phyloP scores from a whole-genome alignment of 192 early-diverging fungal genomes.

The Powellomyces hirtus region DNA sequence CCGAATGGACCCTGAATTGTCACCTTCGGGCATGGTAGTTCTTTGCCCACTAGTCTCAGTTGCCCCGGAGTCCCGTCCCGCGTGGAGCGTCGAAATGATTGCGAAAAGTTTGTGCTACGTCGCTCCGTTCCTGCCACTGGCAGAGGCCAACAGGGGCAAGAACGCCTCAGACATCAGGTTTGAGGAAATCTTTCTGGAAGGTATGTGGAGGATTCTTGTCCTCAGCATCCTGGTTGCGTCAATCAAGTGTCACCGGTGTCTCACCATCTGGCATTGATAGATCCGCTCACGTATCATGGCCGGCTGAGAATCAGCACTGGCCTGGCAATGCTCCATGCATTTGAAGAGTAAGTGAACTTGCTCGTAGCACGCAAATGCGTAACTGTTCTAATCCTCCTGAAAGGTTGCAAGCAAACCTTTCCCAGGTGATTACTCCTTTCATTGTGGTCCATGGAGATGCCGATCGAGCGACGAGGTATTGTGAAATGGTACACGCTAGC shows the following conservation, averaged over 20 bases:
- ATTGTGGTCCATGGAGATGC: slow-evolving; percentile 20
- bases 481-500: too few relatives aligned
- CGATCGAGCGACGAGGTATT: slow-evolving; percentile 23
- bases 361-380: too few relatives aligned
- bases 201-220: not conserved
- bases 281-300: slow-evolving; percentile 27
- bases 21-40: slow-evolving; percentile 9
- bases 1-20: not conserved
- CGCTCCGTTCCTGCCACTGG: slow-evolving; percentile 13
- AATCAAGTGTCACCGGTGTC: too few relatives aligned
- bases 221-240: not conserved
- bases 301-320: slow-evolving; percentile 17
- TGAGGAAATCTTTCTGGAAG: slow-evolving; percentile 16
- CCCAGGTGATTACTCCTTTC: slow-evolving; percentile 14
- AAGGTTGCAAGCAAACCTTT: slow-evolving; percentile 16
- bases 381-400: not conserved
- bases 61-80: slow-evolving; percentile 9
- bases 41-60: slow-evolving; percentile 16
- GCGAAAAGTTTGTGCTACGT: slow-evolving; percentile 7
- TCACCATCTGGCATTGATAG: not conserved
- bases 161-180: slow-evolving; percentile 10
- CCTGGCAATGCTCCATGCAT: slow-evolving; percentile 17
- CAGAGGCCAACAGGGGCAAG: slow-evolving; percentile 28
- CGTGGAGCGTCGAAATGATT: slow-evolving; percentile 4
- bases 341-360: slow-evolving; percentile 9